Base-by-base conservation (phyloP, 176 grass and related monocot species). In the Paspalum vaginatum region DNA sequence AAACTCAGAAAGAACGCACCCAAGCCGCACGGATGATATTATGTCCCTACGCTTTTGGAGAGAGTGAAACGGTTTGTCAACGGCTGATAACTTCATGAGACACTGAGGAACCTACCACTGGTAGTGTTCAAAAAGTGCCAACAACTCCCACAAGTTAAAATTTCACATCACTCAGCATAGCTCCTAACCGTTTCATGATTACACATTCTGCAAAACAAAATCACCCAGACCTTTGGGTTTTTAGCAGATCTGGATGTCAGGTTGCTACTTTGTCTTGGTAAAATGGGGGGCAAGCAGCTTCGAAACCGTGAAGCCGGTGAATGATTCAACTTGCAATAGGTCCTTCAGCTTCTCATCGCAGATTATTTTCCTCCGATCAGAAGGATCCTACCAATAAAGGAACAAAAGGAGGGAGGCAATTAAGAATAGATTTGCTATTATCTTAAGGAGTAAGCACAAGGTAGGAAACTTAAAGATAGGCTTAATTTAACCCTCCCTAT, bases 341-440 rank as follows among this genome's bases (percentile, higher is more conserved):
- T 93, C 91, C 84, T 93, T 99, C 72, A 99, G 81, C 79, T 99
- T 99, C 66, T 99, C 88, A 41, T 99, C 97, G 4, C 97, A 99
- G 49, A 99, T 79, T 83, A 99, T 91, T 61, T 93, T 99, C 88
- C 97, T 99, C 73, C 86, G 90, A 50, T 99, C 93, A 91, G 93
- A 89, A 86, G 97, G 97, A 88, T 99, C 97, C 97, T 99, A 70
- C 20, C 65, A 80, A 37, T 77, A 84, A 50, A 83, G 80, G 61
- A 73, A 48, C 70, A 81, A 65, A 46, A 88, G 26, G 74, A 75
- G 18, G 39, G 68, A 69, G 54, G 2, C 44, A 48, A 21, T 68
- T 83, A 81, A 67, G 68, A 18, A 25, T 5, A 82, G 5, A 47
- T 73, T 56, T 73, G 78, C 5, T 73, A 78, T 20, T 20, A 58